Percentiles rank a stretch among this genome's conserved stretches.
These are phyloP conservation scores for Bauhinia variegata DNA, from an alignment of 306 rosid species.

Conservation along the genomic window DNA sequence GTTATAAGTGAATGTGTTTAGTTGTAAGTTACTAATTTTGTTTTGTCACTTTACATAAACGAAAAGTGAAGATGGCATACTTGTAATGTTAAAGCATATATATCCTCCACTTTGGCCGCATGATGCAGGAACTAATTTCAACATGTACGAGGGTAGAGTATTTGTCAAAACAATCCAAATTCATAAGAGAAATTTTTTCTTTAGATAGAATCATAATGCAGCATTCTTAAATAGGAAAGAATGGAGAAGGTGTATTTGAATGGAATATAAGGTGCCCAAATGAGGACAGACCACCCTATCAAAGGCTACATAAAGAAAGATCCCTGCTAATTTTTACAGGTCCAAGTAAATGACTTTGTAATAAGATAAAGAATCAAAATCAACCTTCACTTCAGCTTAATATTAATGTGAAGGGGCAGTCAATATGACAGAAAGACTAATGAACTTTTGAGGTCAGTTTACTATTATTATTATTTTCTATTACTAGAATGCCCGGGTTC, in stretches of 20 bases:
- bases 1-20: constrained; percentile 10
- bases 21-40: constrained; percentile 1
- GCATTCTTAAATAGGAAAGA: constrained; percentile 10
- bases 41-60: constrained; percentile 9
- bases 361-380: constrained; percentile 1
- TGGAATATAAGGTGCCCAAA: background rate
- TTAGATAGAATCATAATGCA: constrained; percentile 11
- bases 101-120: constrained; percentile 11
- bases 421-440: background rate
- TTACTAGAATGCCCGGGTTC: constrained; percentile 6
- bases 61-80: constrained; percentile 5
- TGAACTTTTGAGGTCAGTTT: too few species aligned
- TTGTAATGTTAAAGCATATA: constrained; percentile 25
- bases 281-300: constrained; percentile 21
- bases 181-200: background rate
- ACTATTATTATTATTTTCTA: too few species aligned
- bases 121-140: constrained; percentile 20
- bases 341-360: constrained; percentile 13
- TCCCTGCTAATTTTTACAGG: constrained; percentile 16
- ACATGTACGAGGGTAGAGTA: background rate
- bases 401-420: background rate
- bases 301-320: constrained; percentile 17
- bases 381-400: constrained; percentile 13
- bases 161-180: constrained; percentile 11
- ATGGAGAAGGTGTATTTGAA: constrained; percentile 25